phyloP scores from a whole-genome alignment of 2,329 filamentous ascomycete species.

The Pyrenochaeta sp. region DNA sequence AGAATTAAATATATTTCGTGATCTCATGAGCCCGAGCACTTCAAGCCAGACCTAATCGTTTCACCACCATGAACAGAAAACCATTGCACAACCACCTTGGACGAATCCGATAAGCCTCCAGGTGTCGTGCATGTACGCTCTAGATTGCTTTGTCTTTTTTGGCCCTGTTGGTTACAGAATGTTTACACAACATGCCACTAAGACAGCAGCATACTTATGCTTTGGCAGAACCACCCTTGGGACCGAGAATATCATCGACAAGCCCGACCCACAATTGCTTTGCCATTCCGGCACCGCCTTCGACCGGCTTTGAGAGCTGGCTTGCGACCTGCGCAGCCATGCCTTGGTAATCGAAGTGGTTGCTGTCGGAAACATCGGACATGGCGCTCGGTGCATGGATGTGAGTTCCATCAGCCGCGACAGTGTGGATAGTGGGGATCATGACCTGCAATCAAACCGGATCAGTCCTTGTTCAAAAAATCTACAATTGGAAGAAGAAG shows the following conservation, averaged over 20 bases:
- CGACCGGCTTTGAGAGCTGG: conserved; percentile 46
- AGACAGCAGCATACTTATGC: conserved; percentile 14
- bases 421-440: conserved; percentile 66
- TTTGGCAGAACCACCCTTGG: conserved; percentile 39
- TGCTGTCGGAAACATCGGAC: conserved; percentile 66
- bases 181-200: conserved; percentile 2
- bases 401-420: conserved; percentile 58
- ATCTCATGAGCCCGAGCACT: conserved; percentile 49
- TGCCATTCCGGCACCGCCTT: conserved; percentile 53
- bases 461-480: conserved; percentile 1
- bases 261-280: conserved; percentile 59
- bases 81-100: neutral
- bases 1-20: conserved; percentile 31
- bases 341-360: conserved; percentile 64
- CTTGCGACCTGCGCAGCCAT: conserved; percentile 60
- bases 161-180: neutral
- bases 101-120: conserved; percentile 3
- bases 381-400: conserved; percentile 62
- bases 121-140: neutral
- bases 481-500: conserved; percentile 16
- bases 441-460: conserved; percentile 50
- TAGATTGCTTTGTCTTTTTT: neutral
- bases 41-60: conserved; percentile 34
- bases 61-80: conserved; percentile 8
- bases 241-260: conserved; percentile 59